These are phyloP conservation scores for Isabelozyma pseudorhagii DNA, from an alignment of 805 yeast species.

Conservation along the genomic window DNA sequence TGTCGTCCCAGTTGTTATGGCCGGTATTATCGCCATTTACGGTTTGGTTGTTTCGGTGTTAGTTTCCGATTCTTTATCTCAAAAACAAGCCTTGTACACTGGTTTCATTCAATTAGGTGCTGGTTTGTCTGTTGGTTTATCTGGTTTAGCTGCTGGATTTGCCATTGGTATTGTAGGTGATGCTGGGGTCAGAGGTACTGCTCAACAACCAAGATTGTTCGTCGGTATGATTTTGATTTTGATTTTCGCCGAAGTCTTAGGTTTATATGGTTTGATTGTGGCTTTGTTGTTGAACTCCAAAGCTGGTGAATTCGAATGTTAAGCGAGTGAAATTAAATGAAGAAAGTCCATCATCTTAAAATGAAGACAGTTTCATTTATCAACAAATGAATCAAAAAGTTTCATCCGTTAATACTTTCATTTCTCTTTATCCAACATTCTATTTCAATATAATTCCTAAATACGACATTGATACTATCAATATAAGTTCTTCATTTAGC, in stretches of 20 bases:
- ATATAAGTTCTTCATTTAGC: not conserved
- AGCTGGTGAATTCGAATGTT: conserved; percentile 42
- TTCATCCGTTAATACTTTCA: conserved; percentile 1
- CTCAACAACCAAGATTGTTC: conserved; percentile 97
- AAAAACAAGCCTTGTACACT: conserved; percentile 89
- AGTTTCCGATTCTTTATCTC: conserved; percentile 85
- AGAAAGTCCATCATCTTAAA: no score
- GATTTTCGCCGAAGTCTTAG: conserved; percentile 98
- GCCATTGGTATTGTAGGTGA: conserved; percentile 99
- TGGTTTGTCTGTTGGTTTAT: conserved; percentile 94
- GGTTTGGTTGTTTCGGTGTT: conserved; percentile 95
- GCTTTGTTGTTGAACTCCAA: conserved; percentile 96
- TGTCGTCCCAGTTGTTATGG: conserved; percentile 97
- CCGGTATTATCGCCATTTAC: conserved; percentile 98
- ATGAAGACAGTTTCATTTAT: no score
- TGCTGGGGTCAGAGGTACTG: conserved; percentile 98
- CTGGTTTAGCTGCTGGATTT: conserved; percentile 97
- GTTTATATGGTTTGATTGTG: conserved; percentile 97
- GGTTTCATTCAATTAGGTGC: conserved; percentile 99
- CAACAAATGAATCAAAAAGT: no score
- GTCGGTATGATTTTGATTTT: conserved; percentile 98
- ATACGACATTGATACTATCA: not conserved
- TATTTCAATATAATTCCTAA: no score
- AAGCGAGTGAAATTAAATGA: not conserved
- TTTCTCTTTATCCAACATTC: not conserved